These are phyloP conservation scores for Aspergillus pseudoviridinutans DNA, from an alignment of 2,329 filamentous ascomycete species.

Conservation along the genomic window DNA sequence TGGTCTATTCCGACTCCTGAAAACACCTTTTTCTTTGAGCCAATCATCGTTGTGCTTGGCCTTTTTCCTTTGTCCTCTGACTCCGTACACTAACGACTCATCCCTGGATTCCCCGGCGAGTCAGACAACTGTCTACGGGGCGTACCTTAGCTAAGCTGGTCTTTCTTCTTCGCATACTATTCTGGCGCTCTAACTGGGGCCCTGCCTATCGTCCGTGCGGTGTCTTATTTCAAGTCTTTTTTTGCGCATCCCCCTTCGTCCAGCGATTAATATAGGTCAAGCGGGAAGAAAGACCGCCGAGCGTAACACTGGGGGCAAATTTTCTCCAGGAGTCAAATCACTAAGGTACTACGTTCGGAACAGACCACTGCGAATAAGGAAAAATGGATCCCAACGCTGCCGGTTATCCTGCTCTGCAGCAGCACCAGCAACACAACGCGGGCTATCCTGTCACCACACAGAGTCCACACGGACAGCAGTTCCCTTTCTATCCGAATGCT, in stretches of 20 bases:
- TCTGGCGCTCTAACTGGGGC: no score
- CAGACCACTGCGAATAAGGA: neutral
- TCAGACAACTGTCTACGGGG: neutral
- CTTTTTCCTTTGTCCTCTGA: neutral
- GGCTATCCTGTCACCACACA: conserved; percentile 34
- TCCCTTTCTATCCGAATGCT: conserved; percentile 34
- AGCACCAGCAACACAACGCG: conserved; percentile 15
- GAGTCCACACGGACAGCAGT: conserved; percentile 27
- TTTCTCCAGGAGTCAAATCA: neutral
- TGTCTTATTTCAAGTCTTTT: neutral
- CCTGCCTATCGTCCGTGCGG: neutral
- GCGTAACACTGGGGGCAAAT: neutral
- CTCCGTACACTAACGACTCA: neutral
- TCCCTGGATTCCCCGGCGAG: neutral
- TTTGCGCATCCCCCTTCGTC: neutral
- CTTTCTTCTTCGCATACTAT: no score
- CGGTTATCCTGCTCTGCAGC: conserved; percentile 21
- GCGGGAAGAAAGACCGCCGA: neutral
- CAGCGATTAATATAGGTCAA: neutral
- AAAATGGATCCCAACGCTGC: conserved; percentile 30
- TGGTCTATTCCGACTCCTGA: neutral
- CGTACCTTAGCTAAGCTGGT: neutral
- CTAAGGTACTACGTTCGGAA: neutral
- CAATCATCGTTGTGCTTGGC: neutral
- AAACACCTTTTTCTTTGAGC: neutral